Evolutionary conservation across 768 basidiomycete genomes (phyloP), one percentile per base, ranked within the genome.

Genomic region (Cubamyces sp.): DNA sequence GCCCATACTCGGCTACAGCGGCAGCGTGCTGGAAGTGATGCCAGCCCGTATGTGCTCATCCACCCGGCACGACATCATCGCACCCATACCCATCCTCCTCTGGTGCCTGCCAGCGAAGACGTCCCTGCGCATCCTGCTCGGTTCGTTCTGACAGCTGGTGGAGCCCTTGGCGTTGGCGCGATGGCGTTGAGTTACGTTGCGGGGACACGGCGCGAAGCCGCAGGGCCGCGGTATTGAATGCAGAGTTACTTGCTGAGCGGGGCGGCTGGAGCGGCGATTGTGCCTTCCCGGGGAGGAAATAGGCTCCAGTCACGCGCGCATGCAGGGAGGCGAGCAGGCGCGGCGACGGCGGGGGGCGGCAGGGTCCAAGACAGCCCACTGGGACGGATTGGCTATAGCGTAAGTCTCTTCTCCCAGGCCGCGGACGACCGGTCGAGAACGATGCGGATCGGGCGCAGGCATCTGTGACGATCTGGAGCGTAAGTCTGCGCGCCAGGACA

Each of bases 221-320:
- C 37, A n/a, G 30, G 19, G 34, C 5, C 37, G n/a, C 5, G 51
- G 18, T 23, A 23, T 19, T 3, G 51, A 9, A 12, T 37, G 12
- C 18, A 25, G 37, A 6, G n/a, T n/a, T n/a, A n/a, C 30, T 18
- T 6, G 30, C 37, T 48, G 56, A 26, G 26, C 56, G 56, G 48
- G 57, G 57, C 57, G 11, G 48, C 57, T 43, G 39, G 57, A 12
- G 57, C 48, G 57, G 57, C 48, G 39, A 30, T 58, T 58, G 57
- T n/a, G 57, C 23, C 46, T 58, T 50, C 48, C 57, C 25, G 18
- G 49, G 7, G 16, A 34, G 57, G 57, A 41, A 34, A 26, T 57
- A 57, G 56, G 23, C 7, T 39, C 30, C 40, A 12, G n/a, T 40
- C 53, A 42, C 25, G 52, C 16, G 26, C 14, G 14, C 25, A 7